Conservation (phyloP, 2,329 filamentous ascomycete genomes). For the Fusarium lyarnte region DNA sequence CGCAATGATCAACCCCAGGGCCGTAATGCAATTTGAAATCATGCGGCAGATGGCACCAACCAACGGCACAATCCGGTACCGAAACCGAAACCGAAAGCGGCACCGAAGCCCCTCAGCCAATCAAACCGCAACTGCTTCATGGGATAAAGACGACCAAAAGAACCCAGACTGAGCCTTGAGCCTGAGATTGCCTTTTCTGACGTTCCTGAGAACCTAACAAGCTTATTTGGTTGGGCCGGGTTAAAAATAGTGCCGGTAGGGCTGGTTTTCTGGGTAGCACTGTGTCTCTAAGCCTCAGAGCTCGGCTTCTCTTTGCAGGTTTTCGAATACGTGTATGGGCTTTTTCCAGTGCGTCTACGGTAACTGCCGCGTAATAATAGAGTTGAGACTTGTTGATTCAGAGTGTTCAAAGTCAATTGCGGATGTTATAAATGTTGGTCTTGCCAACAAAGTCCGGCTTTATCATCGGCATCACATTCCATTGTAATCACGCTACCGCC, state of each 20-base stretch:
- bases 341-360: not conserved
- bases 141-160: not conserved
- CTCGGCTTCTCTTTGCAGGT: not conserved
- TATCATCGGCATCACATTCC: not conserved
- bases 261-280: not conserved
- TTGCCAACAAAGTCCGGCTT: not conserved
- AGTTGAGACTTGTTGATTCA: not conserved
- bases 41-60: not conserved
- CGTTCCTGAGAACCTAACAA: not conserved
- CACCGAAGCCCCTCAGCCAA: not conserved
- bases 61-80: not conserved
- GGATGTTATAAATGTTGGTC: not conserved
- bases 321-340: not conserved
- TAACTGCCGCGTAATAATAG: not conserved
- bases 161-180: not conserved
- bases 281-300: slow-evolving; percentile 1
- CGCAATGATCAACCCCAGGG: not conserved
- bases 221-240: not conserved
- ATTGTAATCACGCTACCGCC: not conserved
- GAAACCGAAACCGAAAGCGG: slow-evolving; percentile 3
- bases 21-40: not conserved
- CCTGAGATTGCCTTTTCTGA: not conserved
- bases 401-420: not conserved
- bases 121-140: not conserved
- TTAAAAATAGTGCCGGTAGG: not conserved